phyloP scores from a whole-genome alignment of 495 filamentous ascomycete species.

The Annulohypoxylon bovei region DNA sequence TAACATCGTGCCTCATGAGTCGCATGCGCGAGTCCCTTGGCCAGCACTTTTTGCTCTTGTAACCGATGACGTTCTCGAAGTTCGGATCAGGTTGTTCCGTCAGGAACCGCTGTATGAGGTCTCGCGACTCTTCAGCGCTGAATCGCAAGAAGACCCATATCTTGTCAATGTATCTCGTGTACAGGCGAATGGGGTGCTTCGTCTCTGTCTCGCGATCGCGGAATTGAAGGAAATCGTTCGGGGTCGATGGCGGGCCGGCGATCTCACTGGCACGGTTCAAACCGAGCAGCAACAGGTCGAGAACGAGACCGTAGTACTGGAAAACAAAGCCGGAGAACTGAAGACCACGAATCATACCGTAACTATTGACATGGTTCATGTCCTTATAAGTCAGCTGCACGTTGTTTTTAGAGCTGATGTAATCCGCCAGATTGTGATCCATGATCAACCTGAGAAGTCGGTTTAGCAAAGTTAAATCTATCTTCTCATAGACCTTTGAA shows the following conservation, averaged over 20 bases:
- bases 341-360: slow-evolving; percentile 95
- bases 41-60: slow-evolving; percentile 99
- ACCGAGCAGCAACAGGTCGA: slow-evolving; percentile 92
- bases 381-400: slow-evolving; percentile 99
- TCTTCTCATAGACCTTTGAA: slow-evolving; percentile 99
- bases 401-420: slow-evolving; percentile 99
- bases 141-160: slow-evolving; percentile 99
- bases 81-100: slow-evolving; percentile 99
- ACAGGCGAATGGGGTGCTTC: slow-evolving; percentile 93
- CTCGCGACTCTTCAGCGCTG: slow-evolving; percentile 89
- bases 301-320: slow-evolving; percentile 97
- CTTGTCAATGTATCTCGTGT: slow-evolving; percentile 96
- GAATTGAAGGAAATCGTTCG: slow-evolving; percentile 99
- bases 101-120: slow-evolving; percentile 96
- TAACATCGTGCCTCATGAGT: slow-evolving; percentile 98
- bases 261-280: slow-evolving; percentile 96
- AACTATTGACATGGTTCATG: slow-evolving; percentile 99
- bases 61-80: slow-evolving; percentile 99
- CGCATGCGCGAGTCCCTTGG: slow-evolving; percentile 97
- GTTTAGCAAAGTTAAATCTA: slow-evolving; percentile 96
- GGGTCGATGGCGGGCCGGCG: slow-evolving; percentile 93
- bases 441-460: slow-evolving; percentile 93
- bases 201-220: slow-evolving; percentile 89
- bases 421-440: slow-evolving; percentile 99
- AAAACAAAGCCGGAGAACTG: slow-evolving; percentile 99